phyloP scores from a whole-genome alignment of 306 rosid genomes.

The Styphnolobium japonicum region DNA sequence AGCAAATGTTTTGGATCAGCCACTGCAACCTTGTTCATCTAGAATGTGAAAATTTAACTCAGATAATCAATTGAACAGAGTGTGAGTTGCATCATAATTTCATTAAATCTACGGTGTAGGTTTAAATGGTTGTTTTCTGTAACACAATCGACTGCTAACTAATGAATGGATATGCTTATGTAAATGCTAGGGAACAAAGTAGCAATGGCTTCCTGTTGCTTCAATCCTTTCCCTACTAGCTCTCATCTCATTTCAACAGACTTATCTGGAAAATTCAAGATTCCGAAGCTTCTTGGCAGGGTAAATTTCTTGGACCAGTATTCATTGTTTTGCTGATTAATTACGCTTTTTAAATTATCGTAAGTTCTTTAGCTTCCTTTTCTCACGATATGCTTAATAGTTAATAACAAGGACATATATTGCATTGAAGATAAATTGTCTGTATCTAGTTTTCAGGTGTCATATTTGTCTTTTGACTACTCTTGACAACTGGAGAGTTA shows the following conservation, averaged over 20 bases:
- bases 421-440: not conserved
- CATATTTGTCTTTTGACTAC: not conserved
- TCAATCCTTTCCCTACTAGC: conserved; percentile 39
- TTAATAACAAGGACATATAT: not conserved
- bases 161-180: conserved; percentile 9
- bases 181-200: conserved; percentile 35
- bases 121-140: conserved; percentile 7
- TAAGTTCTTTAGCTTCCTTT: not conserved
- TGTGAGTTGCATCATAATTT: not conserved
- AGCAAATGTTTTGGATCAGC: too few species aligned
- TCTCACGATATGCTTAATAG: not conserved
- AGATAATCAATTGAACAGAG: not conserved
- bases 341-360: not conserved
- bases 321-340: conserved; percentile 10
- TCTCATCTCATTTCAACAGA: conserved; percentile 42
- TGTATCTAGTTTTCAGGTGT: not conserved
- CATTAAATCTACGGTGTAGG: not conserved
- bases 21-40: not conserved
- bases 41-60: not conserved
- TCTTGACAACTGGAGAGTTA: not conserved
- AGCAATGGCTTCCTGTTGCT: conserved; percentile 58
- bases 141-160: not conserved
- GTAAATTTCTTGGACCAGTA: conserved; percentile 34
- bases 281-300: conserved; percentile 50
- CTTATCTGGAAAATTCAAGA: conserved; percentile 39